phyloP scores from a whole-genome alignment of 2,329 filamentous ascomycete species.

The Colletotrichum lindemuthianum region DNA sequence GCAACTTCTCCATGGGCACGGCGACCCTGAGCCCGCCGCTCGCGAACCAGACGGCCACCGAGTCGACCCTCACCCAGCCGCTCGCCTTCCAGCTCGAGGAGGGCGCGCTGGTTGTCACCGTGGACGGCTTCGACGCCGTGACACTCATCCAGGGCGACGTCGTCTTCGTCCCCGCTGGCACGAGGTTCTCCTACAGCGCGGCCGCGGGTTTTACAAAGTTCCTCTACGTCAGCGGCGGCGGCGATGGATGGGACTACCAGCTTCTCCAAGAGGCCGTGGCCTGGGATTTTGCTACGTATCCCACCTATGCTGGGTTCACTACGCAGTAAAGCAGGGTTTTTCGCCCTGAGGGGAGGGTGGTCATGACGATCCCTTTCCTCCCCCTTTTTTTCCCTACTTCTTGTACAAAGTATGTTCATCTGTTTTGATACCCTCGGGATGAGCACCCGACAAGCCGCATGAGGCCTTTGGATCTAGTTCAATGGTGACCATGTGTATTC shows the following conservation, averaged over 20 bases:
- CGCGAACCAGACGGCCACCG: conserved; percentile 18
- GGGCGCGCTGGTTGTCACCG: conserved; percentile 38
- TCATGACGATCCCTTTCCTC: background rate
- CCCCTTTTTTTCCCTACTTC: conserved; percentile 11
- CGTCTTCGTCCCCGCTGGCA: conserved; percentile 39
- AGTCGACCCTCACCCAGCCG: conserved; percentile 7
- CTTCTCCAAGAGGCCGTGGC: conserved; percentile 28
- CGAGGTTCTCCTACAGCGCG: conserved; percentile 39
- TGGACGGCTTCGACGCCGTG: conserved; percentile 39
- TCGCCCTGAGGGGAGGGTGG: background rate
- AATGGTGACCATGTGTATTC: conserved; percentile 7
- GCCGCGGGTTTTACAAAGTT: conserved; percentile 41
- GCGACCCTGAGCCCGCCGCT: conserved; percentile 46
- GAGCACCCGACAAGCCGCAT: conserved; percentile 24
- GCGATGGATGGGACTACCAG: conserved; percentile 39
- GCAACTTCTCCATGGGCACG: conserved; percentile 55
- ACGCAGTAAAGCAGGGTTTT: background rate
- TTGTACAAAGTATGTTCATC: background rate
- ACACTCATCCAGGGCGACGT: conserved; percentile 42
- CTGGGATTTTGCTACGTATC: conserved; percentile 21
- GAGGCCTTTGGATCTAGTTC: conserved; percentile 8
- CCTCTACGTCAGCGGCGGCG: conserved; percentile 41
- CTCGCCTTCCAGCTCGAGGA: conserved; percentile 42
- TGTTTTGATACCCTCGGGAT: conserved; percentile 9
- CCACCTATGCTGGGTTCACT: conserved; percentile 15